Evolutionary conservation across 345 rosid genomes (phyloP), one percentile per base, ranked within the genome.

Genomic region (Viola odorata): DNA sequence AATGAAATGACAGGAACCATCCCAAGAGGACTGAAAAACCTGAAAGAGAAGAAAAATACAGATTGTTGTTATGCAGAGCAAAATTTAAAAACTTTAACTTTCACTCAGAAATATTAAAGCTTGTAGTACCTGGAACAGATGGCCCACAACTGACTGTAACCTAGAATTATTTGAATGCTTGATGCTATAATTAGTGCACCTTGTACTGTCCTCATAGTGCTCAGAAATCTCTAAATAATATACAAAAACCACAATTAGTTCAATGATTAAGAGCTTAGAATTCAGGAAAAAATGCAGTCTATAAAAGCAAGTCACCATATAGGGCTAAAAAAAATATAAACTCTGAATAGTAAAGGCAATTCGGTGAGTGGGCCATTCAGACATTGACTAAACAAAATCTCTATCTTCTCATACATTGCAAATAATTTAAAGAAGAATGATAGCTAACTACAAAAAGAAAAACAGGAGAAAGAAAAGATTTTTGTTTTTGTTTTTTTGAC

Each of bases 171-270:
- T 69, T 94, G 97, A 71, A 94, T 75, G 69, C 97, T 94, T 53
- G 99, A 94, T 77, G 97, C 85, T 59, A 94, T 96, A 23, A 94
- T 94, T 16, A 94, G 62, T 41, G 99, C 99, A 47, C 97, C 99
- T 84, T 94, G 99, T 56, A 94, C 96, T 0, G 99, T 97, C 76
- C 91, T 90, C 96, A 90, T 94, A 55, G 99, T 94, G 68, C 72
- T 82, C 15, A 84, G 78, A 75, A 94, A 94, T 71, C 95, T 88
- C 99, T 94, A 60, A 44, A 74, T 12, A 70, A 57, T 32, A 57
- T 37, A 69, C 12, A 62, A 14, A 50, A 17, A 32, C 50, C 9
- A 9, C 50, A 17, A n/a, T 57, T 57, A 56, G 41, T 65, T 50
- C 51, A 10, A 3, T 9, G 12, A n/a, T n/a, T n/a, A n/a, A n/a